Evolutionary conservation across 768 basidiomycete genomes (phyloP).

Genomic region (Xanthoconium purpureum): DNA sequence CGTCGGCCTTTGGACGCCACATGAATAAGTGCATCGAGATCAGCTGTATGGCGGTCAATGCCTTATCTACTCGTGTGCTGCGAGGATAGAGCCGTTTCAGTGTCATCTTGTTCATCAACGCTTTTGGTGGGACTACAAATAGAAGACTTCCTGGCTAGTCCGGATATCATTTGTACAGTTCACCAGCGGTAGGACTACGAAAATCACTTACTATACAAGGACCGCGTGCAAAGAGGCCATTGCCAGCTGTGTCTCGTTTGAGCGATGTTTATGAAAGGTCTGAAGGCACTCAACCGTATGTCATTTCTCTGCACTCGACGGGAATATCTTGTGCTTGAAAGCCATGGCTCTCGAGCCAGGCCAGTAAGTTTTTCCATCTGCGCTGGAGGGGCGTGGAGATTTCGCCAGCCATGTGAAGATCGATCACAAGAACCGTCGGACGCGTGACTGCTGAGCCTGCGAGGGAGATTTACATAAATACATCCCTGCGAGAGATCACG

Average conservation of each 20-base stretch:
- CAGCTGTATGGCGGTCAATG: conserved; percentile 65
- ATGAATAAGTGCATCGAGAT: conserved; percentile 79
- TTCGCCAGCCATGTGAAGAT: neutral
- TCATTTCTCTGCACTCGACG: conserved; percentile 50
- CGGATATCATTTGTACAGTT: neutral
- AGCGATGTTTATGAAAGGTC: neutral
- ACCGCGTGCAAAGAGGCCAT: conserved; percentile 62
- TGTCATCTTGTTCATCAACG: conserved; percentile 72
- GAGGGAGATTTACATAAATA: no score
- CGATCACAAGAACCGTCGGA: no score
- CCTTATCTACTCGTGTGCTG: conserved; percentile 10
- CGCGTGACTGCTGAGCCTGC: no score
- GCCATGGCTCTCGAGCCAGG: conserved; percentile 51
- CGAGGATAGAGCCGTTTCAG: conserved; percentile 57
- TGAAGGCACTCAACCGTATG: conserved; percentile 43
- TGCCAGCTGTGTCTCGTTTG: conserved; percentile 44
- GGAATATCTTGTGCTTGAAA: conserved; percentile 42
- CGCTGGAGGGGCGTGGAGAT: conserved; percentile 3
- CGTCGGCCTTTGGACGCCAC: conserved; percentile 47
- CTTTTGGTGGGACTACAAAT: conserved; percentile 66
- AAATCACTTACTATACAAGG: conserved; percentile 39
- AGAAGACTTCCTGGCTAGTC: conserved; percentile 53
- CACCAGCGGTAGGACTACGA: neutral
- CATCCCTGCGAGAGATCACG: neutral
- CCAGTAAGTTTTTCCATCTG: conserved; percentile 47